These are phyloP conservation scores for Fusarium beomiforme DNA, from an alignment of 2,329 filamentous ascomycete genomes.

Conservation along the genomic window DNA sequence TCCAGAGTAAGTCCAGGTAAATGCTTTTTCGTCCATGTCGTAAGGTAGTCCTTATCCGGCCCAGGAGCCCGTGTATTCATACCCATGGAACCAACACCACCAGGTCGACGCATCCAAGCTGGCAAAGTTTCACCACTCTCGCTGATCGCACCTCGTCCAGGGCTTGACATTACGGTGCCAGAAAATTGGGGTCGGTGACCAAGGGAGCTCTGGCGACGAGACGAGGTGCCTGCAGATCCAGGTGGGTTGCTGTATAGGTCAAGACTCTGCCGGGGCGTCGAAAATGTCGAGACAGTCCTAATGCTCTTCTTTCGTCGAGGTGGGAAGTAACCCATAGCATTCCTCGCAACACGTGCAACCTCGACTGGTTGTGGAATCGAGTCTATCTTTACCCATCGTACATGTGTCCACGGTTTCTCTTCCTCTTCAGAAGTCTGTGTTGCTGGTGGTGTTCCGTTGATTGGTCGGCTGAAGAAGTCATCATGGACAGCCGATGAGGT, in stretches of 20 bases:
- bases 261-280: constrained; percentile 74
- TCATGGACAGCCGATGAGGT: constrained; percentile 45
- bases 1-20: constrained; percentile 82
- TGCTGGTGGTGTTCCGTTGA: constrained; percentile 47
- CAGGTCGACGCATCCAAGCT: constrained; percentile 80
- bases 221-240: constrained; percentile 48
- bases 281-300: constrained; percentile 70
- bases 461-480: constrained; percentile 54
- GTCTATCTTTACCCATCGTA: constrained; percentile 87
- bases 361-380: constrained; percentile 76
- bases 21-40: constrained; percentile 84
- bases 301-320: constrained; percentile 88
- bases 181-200: constrained; percentile 48
- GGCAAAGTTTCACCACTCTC: constrained; percentile 54
- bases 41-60: constrained; percentile 85
- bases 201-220: constrained; percentile 57
- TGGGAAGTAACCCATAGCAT: constrained; percentile 89
- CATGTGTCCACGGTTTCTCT: constrained; percentile 83
- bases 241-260: constrained; percentile 63
- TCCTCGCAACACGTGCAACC: constrained; percentile 84
- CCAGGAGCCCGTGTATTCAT: constrained; percentile 78
- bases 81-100: constrained; percentile 85
- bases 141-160: constrained; percentile 50
- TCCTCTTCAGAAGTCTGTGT: constrained; percentile 52
- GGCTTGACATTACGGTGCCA: constrained; percentile 49